Evolutionary conservation across 345 rosid species (phyloP).

Genomic region (Eutrema japonicum): DNA sequence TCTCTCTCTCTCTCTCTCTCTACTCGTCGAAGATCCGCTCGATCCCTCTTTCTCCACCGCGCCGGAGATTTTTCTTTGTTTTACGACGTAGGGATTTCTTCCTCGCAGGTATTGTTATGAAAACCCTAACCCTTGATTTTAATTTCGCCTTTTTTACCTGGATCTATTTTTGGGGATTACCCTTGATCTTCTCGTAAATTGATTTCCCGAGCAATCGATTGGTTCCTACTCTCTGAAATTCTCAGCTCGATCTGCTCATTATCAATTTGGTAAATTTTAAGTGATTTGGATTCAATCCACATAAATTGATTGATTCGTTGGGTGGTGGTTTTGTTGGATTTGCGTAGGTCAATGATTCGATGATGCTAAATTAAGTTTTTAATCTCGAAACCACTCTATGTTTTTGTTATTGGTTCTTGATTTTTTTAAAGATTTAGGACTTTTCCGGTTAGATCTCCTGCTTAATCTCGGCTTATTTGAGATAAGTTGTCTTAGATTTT

Average conservation of each 20-base stretch:
- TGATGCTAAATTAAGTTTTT: neutral
- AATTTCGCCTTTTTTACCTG: neutral
- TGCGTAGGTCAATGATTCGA: neutral
- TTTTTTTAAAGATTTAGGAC: too few species aligned
- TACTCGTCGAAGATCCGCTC: slow-evolving; percentile 21
- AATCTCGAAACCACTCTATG: too few species aligned
- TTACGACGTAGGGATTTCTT: neutral
- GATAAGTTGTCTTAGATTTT: neutral
- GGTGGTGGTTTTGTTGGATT: neutral
- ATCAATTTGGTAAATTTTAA: neutral
- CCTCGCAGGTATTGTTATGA: slow-evolving; percentile 27
- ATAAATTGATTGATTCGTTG: neutral
- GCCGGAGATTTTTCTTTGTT: slow-evolving; percentile 48
- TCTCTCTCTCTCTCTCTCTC: neutral
- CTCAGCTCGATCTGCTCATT: neutral
- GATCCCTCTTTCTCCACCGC: slow-evolving; percentile 34
- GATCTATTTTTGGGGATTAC: slow-evolving; percentile 6
- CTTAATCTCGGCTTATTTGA: too few species aligned
- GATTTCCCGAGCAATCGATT: neutral
- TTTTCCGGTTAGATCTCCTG: neutral
- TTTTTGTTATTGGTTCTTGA: neutral
- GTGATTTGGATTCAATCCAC: neutral
- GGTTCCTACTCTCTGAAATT: neutral
- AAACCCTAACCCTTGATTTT: slow-evolving; percentile 4
- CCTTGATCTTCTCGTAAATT: neutral